Conservation (phyloP, 768 basidiomycete species). For the Strobilomyces dryophilus region DNA sequence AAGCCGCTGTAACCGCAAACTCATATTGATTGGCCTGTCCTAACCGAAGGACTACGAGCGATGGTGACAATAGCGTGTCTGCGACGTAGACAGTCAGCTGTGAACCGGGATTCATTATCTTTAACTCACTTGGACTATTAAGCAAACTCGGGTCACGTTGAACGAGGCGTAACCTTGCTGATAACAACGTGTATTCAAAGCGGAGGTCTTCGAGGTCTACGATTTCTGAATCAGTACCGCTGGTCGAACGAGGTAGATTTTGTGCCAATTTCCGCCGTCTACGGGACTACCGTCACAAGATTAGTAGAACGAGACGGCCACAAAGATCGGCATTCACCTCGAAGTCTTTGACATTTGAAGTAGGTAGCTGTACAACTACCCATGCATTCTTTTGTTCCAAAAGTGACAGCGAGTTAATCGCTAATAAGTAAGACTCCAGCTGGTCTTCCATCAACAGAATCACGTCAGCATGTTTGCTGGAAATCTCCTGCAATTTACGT, state of each 20-base stretch:
- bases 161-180: slow-evolving; percentile 73
- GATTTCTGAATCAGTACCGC: slow-evolving; percentile 64
- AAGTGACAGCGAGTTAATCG: slow-evolving; percentile 84
- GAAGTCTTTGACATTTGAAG: slow-evolving; percentile 42
- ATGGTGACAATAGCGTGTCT: slow-evolving; percentile 54
- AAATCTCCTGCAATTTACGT: slow-evolving; percentile 58
- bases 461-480: slow-evolving; percentile 33
- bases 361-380: slow-evolving; percentile 62
- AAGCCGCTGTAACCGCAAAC: slow-evolving; percentile 72
- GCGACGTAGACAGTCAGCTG: slow-evolving; percentile 22
- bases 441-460: slow-evolving; percentile 58
- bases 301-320: slow-evolving; percentile 15
- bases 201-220: slow-evolving; percentile 77
- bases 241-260: slow-evolving; percentile 75
- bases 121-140: slow-evolving; percentile 57
- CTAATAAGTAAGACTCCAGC: slow-evolving; percentile 76
- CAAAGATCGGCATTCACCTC: slow-evolving; percentile 35
- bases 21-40: slow-evolving; percentile 78
- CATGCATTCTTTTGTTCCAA: slow-evolving; percentile 80
- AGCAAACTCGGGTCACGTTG: slow-evolving; percentile 60
- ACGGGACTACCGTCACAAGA: slow-evolving; percentile 41
- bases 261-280: slow-evolving; percentile 72
- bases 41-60: slow-evolving; percentile 71
- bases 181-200: slow-evolving; percentile 70
- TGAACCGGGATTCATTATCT: slow-evolving; percentile 5